Percentiles rank a stretch among this genome's conserved stretches.
phyloP scores from a whole-genome alignment of 371 early-diverging fungal species.

The Funneliformis caledonium region DNA sequence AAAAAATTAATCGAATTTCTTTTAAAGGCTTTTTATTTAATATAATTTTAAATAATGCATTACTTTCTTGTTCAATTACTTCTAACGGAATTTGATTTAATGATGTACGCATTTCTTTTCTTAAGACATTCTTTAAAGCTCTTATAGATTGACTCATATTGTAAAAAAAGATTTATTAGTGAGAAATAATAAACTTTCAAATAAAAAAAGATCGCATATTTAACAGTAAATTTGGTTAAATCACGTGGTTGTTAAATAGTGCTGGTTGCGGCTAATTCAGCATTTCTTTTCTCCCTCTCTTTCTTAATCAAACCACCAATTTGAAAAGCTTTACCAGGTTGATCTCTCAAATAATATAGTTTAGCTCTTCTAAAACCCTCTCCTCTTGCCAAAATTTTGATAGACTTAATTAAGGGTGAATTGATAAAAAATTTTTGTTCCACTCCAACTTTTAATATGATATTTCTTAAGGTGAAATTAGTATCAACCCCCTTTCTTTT shows the following conservation, averaged over 20 bases:
- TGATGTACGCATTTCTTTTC: constrained; percentile 57
- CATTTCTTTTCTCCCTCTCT: neutral
- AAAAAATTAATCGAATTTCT: constrained; percentile 41
- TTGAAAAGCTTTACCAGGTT: constrained; percentile 75
- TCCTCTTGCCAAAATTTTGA: constrained; percentile 72
- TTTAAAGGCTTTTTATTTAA: constrained; percentile 26
- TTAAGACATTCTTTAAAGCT: constrained; percentile 52
- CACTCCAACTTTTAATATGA: constrained; percentile 82
- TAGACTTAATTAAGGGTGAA: constrained; percentile 82
- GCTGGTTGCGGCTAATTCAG: neutral
- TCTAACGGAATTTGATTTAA: constrained; percentile 47
- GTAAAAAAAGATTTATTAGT: too few species aligned
- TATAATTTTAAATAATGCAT: neutral
- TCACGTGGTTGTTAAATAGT: too few species aligned
- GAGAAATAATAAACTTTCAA: too few species aligned
- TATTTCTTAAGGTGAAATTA: constrained; percentile 79
- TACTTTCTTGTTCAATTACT: constrained; percentile 55
- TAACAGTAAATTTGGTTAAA: too few species aligned
- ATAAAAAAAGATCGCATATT: too few species aligned
- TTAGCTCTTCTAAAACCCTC: constrained; percentile 77
- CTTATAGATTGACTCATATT: constrained; percentile 7
- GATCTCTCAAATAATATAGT: constrained; percentile 78
- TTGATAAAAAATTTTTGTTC: constrained; percentile 80
- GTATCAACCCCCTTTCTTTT: constrained; percentile 79
- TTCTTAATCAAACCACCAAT: constrained; percentile 51